Evolutionary conservation across 805 yeast genomes (phyloP).

Genomic region (Brettanomyces bruxellensis): DNA sequence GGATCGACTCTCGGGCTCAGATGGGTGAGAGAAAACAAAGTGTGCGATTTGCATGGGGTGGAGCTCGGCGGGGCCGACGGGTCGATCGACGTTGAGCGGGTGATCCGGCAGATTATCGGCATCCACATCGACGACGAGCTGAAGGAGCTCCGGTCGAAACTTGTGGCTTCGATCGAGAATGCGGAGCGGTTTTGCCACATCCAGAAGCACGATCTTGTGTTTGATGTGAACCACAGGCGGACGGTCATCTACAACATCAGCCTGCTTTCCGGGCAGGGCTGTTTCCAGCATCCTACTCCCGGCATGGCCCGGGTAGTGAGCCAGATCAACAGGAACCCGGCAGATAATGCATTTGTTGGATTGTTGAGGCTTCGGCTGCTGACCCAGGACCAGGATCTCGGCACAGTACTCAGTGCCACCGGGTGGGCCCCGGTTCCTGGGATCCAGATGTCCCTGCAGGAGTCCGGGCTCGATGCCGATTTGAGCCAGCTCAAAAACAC

Average conservation of each 20-base stretch:
- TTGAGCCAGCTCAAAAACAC: slow-evolving; percentile 2
- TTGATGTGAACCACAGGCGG: slow-evolving; percentile 21
- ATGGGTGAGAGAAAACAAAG: slow-evolving; percentile 53
- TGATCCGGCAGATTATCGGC: slow-evolving; percentile 30
- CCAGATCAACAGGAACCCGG: slow-evolving; percentile 21
- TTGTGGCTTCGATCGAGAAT: slow-evolving; percentile 19
- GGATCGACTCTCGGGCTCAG: slow-evolving; percentile 36
- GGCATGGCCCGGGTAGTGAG: slow-evolving; percentile 25
- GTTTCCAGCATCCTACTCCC: slow-evolving; percentile 37
- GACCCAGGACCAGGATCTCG: slow-evolving; percentile 39
- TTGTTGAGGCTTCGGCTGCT: slow-evolving; percentile 41
- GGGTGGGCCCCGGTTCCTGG: slow-evolving; percentile 62
- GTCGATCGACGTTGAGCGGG: slow-evolving; percentile 26
- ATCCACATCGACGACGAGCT: slow-evolving; percentile 32
- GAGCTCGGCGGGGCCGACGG: slow-evolving; percentile 27
- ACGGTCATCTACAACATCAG: slow-evolving; percentile 24
- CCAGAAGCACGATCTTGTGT: slow-evolving; percentile 12
- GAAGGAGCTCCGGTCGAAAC: slow-evolving; percentile 22
- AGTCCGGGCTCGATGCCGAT: slow-evolving; percentile 9
- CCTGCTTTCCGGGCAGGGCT: slow-evolving; percentile 31
- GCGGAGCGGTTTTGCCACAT: slow-evolving; percentile 21
- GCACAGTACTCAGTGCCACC: slow-evolving; percentile 49
- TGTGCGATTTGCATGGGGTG: slow-evolving; percentile 14
- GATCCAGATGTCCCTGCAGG: slow-evolving; percentile 33
- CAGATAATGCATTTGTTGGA: slow-evolving; percentile 18